A percentile compares a stretch with the other conserved stretches of the same genome.
Conservation (phyloP, 1,284 basidiomycete species). For the Ustilago curta region DNA sequence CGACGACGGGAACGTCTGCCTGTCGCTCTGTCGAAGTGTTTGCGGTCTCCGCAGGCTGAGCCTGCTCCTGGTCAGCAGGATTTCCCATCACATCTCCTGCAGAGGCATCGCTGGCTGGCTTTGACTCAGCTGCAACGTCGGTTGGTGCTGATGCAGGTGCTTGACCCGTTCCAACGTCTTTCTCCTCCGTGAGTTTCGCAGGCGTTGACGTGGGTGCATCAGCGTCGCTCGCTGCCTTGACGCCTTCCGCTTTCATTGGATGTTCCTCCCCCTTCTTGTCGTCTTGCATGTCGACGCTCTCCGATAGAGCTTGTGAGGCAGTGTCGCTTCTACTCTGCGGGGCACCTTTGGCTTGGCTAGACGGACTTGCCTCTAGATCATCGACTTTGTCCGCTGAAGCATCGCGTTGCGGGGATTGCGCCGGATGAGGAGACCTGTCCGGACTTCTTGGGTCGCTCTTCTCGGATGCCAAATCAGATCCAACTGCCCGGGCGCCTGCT, state of each 20-base stretch:
- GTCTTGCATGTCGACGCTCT: neutral
- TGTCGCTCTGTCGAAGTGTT: too few species aligned
- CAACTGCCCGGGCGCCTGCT: slow-evolving; percentile 7
- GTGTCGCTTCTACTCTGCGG: neutral
- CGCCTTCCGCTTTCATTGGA: neutral
- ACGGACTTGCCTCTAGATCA: neutral
- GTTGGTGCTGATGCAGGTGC: too few species aligned
- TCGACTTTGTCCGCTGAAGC: neutral
- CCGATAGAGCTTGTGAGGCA: neutral
- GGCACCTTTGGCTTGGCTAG: neutral
- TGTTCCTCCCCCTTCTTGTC: slow-evolving; percentile 1
- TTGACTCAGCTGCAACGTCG: too few species aligned
- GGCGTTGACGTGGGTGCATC: too few species aligned
- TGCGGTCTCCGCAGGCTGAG: too few species aligned
- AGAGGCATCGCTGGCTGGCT: too few species aligned
- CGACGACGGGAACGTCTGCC: neutral
- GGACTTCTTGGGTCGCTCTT: slow-evolving; percentile 31
- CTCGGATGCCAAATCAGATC: slow-evolving; percentile 32
- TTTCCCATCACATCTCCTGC: neutral
- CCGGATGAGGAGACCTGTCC: slow-evolving; percentile 26
- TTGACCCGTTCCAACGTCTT: too few species aligned
- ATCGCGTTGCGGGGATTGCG: slow-evolving; percentile 8
- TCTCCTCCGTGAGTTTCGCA: too few species aligned
- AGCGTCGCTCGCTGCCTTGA: too few species aligned
- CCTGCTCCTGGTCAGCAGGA: slow-evolving; percentile 1